Percentiles rank a stretch among this genome's conserved stretches.
These are phyloP conservation scores for Linum usitatissimum DNA, from an alignment of 345 rosid genomes.

Conservation along the genomic window DNA sequence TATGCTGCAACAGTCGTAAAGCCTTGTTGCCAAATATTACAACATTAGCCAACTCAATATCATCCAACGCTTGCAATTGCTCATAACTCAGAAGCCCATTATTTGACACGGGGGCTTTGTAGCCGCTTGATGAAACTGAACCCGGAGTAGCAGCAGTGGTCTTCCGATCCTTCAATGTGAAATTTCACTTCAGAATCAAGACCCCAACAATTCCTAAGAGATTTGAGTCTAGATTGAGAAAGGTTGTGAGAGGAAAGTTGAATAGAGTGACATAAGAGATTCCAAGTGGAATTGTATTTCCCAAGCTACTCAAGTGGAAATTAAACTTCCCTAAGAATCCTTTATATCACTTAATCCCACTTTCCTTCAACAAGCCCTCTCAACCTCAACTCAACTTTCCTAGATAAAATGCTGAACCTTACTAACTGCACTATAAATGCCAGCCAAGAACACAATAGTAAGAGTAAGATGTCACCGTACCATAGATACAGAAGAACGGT, in stretches of 20 bases:
- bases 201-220: background rate
- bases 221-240: too few species aligned
- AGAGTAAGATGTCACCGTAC: constrained; percentile 23
- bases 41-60: constrained; percentile 67
- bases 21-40: constrained; percentile 65
- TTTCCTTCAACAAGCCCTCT: too few species aligned
- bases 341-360: too few species aligned
- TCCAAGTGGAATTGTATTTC: too few species aligned
- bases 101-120: constrained; percentile 23
- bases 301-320: too few species aligned
- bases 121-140: constrained; percentile 31
- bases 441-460: too few species aligned
- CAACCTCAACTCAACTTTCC: too few species aligned
- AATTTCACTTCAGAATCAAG: background rate
- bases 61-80: constrained; percentile 70
- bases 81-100: constrained; percentile 43
- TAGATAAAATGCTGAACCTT: too few species aligned
- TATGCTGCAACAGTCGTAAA: constrained; percentile 69
- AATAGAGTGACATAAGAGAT: too few species aligned
- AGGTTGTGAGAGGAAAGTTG: too few species aligned
- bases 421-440: too few species aligned
- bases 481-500: constrained; percentile 24
- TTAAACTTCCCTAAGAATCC: too few species aligned
- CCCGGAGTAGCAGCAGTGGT: constrained; percentile 32
- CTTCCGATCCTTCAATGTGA: constrained; percentile 34